These are phyloP conservation scores for Venturia asperata DNA, from an alignment of 2,329 filamentous ascomycete species.

Conservation along the genomic window DNA sequence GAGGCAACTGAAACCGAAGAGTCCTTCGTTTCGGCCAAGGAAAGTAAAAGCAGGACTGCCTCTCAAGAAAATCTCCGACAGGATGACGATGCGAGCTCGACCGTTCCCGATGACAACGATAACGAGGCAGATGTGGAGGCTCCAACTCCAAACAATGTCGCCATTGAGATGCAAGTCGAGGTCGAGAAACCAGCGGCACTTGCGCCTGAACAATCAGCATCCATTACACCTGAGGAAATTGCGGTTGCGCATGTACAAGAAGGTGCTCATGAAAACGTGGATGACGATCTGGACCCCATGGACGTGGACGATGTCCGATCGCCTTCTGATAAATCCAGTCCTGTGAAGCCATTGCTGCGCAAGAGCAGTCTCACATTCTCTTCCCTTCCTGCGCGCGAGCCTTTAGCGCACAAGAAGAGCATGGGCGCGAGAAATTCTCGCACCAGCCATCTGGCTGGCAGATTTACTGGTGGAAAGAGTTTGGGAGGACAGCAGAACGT, in stretches of 20 bases:
- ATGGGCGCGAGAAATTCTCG: slow-evolving; percentile 64
- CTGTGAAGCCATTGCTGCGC: slow-evolving; percentile 67
- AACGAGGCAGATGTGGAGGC: slow-evolving; percentile 21
- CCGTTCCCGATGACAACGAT: slow-evolving; percentile 25
- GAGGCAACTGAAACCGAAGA: slow-evolving; percentile 30
- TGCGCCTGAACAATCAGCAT: slow-evolving; percentile 22
- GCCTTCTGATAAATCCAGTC: slow-evolving; percentile 64
- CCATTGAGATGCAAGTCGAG: slow-evolving; percentile 27
- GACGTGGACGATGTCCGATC: slow-evolving; percentile 49
- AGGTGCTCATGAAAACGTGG: slow-evolving; percentile 27
- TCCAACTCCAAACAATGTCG: slow-evolving; percentile 21
- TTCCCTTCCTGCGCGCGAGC: slow-evolving; percentile 83
- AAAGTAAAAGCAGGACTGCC: slow-evolving; percentile 31
- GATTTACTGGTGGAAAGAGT: slow-evolving; percentile 63
- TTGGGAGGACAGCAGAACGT: slow-evolving; percentile 44
- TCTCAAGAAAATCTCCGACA: slow-evolving; percentile 16
- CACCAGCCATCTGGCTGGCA: slow-evolving; percentile 68
- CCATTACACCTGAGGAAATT: too few species aligned
- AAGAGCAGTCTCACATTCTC: slow-evolving; percentile 97
- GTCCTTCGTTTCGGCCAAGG: slow-evolving; percentile 44
- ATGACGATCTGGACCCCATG: slow-evolving; percentile 29
- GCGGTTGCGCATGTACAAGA: slow-evolving; percentile 19
- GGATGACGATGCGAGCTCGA: slow-evolving; percentile 10
- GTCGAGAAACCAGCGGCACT: slow-evolving; percentile 25
- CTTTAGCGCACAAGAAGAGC: slow-evolving; percentile 75